Evolutionary conservation across 129 eudicot species (phyloP).

Genomic region (Pittosporum tobira): DNA sequence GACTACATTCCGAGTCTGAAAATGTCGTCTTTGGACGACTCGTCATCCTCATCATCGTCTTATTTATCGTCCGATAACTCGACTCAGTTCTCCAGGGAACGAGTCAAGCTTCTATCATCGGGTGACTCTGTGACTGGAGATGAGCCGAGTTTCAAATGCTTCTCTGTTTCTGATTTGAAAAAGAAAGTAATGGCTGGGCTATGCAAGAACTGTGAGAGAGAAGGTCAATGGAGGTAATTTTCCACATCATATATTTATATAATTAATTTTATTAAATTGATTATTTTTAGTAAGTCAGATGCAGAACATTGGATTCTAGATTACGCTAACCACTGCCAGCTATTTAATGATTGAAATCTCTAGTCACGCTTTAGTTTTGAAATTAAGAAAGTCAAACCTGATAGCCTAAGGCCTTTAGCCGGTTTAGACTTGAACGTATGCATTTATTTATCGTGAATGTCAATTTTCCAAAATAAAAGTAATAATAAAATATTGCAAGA

Average conservation of each 20-base stretch:
- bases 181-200: slow-evolving; percentile 75
- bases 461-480: too few relatives aligned
- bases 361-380: background rate
- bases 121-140: slow-evolving; percentile 35
- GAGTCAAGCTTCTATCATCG: slow-evolving; percentile 55
- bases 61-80: slow-evolving; percentile 50
- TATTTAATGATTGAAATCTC: slow-evolving; percentile 16
- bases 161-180: slow-evolving; percentile 95
- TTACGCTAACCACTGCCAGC: slow-evolving; percentile 32
- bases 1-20: slow-evolving; percentile 82
- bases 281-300: slow-evolving; percentile 12
- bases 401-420: background rate
- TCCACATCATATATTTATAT: background rate
- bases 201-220: slow-evolving; percentile 47
- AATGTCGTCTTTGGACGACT: slow-evolving; percentile 48
- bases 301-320: slow-evolving; percentile 25
- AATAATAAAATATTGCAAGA: background rate
- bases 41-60: slow-evolving; percentile 29
- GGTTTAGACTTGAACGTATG: background rate
- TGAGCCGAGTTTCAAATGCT: slow-evolving; percentile 64
- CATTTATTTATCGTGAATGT: too few relatives aligned
- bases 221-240: slow-evolving; percentile 96
- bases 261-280: slow-evolving; percentile 2
- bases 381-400: slow-evolving; percentile 1
- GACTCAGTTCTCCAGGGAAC: slow-evolving; percentile 48